phyloP scores from a whole-genome alignment of 2,329 filamentous ascomycete species.

The Aspergillus spinulosporus region DNA sequence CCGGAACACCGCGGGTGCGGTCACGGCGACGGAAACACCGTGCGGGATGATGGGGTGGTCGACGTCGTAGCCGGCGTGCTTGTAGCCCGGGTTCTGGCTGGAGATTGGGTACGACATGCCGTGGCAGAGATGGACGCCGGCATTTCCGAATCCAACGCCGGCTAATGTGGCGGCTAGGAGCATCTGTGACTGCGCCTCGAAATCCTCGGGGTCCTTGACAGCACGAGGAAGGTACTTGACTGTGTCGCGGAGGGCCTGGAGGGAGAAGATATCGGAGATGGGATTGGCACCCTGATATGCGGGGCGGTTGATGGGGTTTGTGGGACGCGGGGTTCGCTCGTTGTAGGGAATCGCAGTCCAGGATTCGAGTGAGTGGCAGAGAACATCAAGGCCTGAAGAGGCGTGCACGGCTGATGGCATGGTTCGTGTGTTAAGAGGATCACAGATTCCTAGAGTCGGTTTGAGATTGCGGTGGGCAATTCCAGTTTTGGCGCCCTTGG shows the following conservation, averaged over 20 bases:
- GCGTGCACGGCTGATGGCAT: constrained; percentile 96
- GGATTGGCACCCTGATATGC: constrained; percentile 98
- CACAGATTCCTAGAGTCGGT: constrained; percentile 85
- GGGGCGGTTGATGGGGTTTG: constrained; percentile 85
- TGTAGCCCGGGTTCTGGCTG: constrained; percentile 88
- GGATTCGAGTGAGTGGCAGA: constrained; percentile 92
- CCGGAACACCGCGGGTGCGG: constrained; percentile 87
- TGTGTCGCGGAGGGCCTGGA: constrained; percentile 78
- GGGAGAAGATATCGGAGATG: constrained; percentile 94
- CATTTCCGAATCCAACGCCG: constrained; percentile 95
- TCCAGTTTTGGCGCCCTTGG: constrained; percentile 88
- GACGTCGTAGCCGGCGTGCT: constrained; percentile 82
- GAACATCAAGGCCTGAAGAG: constrained; percentile 85
- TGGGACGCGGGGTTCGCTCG: constrained; percentile 77
- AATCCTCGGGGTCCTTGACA: constrained; percentile 82
- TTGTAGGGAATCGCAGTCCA: constrained; percentile 97
- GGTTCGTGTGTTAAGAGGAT: constrained; percentile 85
- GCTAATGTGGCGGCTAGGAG: constrained; percentile 89
- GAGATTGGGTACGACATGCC: constrained; percentile 98
- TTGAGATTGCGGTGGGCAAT: constrained; percentile 95
- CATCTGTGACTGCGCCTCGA: constrained; percentile 94
- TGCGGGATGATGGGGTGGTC: constrained; percentile 82
- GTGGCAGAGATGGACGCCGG: constrained; percentile 85
- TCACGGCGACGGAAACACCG: constrained; percentile 91
- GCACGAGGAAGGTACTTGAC: constrained; percentile 91